Evolutionary conservation across 2,329 filamentous ascomycete species (phyloP).

Genomic region (Plectosphaerella plurivora): DNA sequence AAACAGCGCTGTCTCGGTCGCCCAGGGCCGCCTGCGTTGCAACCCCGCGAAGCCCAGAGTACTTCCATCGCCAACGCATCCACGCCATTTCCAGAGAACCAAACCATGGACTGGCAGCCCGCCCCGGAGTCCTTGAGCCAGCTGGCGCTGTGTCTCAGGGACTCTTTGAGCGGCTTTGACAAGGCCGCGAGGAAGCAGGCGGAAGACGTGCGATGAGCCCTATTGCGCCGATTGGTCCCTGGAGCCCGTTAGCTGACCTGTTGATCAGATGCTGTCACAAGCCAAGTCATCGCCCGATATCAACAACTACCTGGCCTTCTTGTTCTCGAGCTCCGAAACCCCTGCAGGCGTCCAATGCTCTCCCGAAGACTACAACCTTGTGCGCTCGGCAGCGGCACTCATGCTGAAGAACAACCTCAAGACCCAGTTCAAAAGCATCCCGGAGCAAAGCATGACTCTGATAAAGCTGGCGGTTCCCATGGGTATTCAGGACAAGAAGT

Average conservation of each 20-base stretch:
- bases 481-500: slow-evolving; percentile 74
- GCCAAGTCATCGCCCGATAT: slow-evolving; percentile 87
- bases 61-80: slow-evolving; percentile 6
- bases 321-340: slow-evolving; percentile 69
- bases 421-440: slow-evolving; percentile 68
- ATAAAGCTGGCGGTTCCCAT: slow-evolving; percentile 75
- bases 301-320: slow-evolving; percentile 93
- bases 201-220: slow-evolving; percentile 62
- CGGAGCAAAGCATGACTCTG: slow-evolving; percentile 67
- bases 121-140: slow-evolving; percentile 81
- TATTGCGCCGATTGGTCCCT: no score
- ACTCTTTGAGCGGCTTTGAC: slow-evolving; percentile 85
- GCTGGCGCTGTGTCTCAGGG: slow-evolving; percentile 82
- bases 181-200: slow-evolving; percentile 81
- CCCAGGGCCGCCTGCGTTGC: neutral
- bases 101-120: slow-evolving; percentile 86
- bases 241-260: neutral
- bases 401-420: slow-evolving; percentile 95
- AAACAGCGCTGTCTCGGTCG: neutral
- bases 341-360: slow-evolving; percentile 58
- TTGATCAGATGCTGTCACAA: slow-evolving; percentile 78
- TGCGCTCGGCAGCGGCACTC: slow-evolving; percentile 83
- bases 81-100: slow-evolving; percentile 9
- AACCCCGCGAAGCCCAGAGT: slow-evolving; percentile 3
- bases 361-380: slow-evolving; percentile 62